phyloP scores from a whole-genome alignment of 2,329 filamentous ascomycete genomes.

The Verticillium klebahnii region DNA sequence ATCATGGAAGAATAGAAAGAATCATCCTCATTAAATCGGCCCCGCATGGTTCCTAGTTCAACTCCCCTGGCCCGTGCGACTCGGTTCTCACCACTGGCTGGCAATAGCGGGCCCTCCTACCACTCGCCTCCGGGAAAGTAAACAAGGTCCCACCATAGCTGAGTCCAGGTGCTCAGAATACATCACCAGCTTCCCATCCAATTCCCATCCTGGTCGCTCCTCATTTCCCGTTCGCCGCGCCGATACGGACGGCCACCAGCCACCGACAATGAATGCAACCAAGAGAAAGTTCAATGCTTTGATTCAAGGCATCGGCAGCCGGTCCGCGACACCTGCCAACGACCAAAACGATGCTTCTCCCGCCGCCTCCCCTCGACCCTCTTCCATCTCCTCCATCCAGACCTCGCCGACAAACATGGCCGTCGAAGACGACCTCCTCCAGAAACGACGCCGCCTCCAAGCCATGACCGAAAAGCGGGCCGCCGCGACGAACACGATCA shows the following conservation, averaged over 20 bases:
- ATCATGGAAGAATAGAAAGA: no score
- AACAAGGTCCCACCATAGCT: neutral
- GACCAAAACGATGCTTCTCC: conserved; percentile 12
- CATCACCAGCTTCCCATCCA: neutral
- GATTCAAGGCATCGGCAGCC: conserved; percentile 59
- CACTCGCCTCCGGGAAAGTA: neutral
- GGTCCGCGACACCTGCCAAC: conserved; percentile 14
- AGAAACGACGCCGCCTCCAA: conserved; percentile 47
- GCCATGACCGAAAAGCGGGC: conserved; percentile 13
- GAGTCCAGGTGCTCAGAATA: neutral
- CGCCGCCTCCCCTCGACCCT: neutral
- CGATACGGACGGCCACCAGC: conserved; percentile 3
- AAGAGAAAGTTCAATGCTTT: conserved; percentile 80
- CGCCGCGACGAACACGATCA: conserved; percentile 5
- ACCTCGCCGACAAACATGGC: conserved; percentile 14
- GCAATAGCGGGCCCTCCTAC: neutral
- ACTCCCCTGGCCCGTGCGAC: no score
- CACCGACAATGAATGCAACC: conserved; percentile 61
- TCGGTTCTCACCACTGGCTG: no score
- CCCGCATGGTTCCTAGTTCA: no score
- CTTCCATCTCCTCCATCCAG: conserved; percentile 10
- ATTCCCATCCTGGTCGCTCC: neutral
- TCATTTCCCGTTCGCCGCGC: neutral
- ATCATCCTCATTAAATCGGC: no score
- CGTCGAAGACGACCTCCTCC: conserved; percentile 36